phyloP scores from a whole-genome alignment of 805 yeast species.

The Spencermartinsiella europaea region DNA sequence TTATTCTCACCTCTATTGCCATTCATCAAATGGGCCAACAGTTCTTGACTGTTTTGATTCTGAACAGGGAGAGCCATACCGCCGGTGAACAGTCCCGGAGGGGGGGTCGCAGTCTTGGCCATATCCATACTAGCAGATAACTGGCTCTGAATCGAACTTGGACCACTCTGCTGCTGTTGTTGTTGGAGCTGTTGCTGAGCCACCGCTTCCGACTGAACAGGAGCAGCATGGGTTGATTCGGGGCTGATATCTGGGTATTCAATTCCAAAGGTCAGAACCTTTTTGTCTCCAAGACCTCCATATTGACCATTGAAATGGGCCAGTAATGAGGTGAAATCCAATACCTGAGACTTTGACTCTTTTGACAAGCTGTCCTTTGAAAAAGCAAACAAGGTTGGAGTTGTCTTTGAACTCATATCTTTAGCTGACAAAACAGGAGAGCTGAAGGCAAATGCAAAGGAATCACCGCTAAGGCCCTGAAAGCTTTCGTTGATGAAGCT shows the following conservation, averaged over 20 bases:
- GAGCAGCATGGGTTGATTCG: neutral
- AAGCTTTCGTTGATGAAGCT: slow-evolving; percentile 15
- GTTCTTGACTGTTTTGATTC: slow-evolving; percentile 59
- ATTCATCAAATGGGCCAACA: slow-evolving; percentile 77
- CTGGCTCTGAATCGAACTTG: neutral
- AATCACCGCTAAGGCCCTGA: slow-evolving; percentile 20
- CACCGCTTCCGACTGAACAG: neutral
- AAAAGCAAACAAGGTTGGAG: slow-evolving; percentile 29
- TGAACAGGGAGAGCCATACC: slow-evolving; percentile 17
- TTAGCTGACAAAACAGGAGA: slow-evolving; percentile 23
- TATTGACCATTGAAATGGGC: neutral
- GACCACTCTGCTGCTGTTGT: neutral
- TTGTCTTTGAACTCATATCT: slow-evolving; percentile 19
- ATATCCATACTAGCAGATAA: neutral
- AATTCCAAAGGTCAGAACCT: neutral
- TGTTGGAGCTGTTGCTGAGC: neutral
- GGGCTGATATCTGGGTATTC: neutral
- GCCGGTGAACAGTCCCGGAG: slow-evolving; percentile 58
- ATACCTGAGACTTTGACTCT: neutral
- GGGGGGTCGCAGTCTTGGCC: slow-evolving; percentile 48
- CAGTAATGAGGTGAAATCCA: neutral
- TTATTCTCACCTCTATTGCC: slow-evolving; percentile 43
- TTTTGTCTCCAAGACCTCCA: neutral
- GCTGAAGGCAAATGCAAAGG: slow-evolving; percentile 26
- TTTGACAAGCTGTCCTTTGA: slow-evolving; percentile 9